These are phyloP conservation scores for Metschnikowia borealis DNA, from an alignment of 805 yeast species.

Conservation along the genomic window DNA sequence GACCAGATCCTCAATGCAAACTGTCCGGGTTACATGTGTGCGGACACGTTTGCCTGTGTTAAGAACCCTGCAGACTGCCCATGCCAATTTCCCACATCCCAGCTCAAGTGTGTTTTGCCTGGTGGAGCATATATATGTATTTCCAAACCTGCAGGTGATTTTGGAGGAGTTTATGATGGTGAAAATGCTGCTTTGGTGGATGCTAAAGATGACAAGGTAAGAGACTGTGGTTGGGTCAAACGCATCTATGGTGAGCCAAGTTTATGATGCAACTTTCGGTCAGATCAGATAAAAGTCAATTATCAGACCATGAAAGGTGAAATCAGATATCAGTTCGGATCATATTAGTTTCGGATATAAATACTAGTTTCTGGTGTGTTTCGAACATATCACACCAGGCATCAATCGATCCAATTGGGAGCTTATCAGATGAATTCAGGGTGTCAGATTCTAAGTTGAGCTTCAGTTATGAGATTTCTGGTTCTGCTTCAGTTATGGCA, in stretches of 20 bases:
- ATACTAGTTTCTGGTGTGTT: no score
- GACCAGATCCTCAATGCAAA: conserved; percentile 33
- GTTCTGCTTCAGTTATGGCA: no score
- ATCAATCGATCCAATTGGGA: no score
- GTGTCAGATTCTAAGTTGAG: no score
- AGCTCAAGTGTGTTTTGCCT: conserved; percentile 75
- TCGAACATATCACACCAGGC: no score
- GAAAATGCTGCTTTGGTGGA: conserved; percentile 45
- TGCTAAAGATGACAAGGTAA: conserved; percentile 46
- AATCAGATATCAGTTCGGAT: no score
- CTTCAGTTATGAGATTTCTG: no score
- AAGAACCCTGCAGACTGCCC: conserved; percentile 70
- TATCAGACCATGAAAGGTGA: no score
- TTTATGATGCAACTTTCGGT: no score
- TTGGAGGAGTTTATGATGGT: conserved; percentile 29
- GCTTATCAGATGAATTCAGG: no score
- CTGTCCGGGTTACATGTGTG: conserved; percentile 73
- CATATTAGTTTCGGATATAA: no score
- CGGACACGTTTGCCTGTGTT: conserved; percentile 80
- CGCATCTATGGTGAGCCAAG: conserved; percentile 44
- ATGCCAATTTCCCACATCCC: conserved; percentile 84
- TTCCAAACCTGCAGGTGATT: conserved; percentile 63
- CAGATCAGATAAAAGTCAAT: no score
- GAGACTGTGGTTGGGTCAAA: conserved; percentile 85
- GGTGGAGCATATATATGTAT: conserved; percentile 72